These are phyloP conservation scores for Adansonia rubrostipa DNA, from an alignment of 441 rosid genomes.

Conservation along the genomic window DNA sequence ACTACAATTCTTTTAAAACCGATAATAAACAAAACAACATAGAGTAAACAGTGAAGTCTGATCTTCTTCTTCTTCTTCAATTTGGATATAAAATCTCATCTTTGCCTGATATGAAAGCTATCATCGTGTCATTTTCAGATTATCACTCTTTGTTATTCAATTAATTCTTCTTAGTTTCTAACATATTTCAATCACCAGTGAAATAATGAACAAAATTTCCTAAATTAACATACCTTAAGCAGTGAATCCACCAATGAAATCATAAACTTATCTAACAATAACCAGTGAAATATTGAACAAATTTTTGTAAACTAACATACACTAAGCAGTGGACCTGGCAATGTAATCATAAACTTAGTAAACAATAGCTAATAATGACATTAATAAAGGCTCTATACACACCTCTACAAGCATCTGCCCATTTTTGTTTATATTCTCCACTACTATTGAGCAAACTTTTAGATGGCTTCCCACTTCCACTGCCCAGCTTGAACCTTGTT, in stretches of 20 bases:
- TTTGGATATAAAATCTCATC: not conserved
- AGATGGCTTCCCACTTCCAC: constrained; percentile 94
- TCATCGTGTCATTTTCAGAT: constrained; percentile 5
- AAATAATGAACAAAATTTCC: not conserved
- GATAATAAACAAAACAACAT: constrained; percentile 1
- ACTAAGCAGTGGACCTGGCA: not conserved
- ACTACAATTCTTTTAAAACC: constrained; percentile 27
- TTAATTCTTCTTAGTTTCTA: not conserved
- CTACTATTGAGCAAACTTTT: constrained; percentile 82
- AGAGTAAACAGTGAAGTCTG: not conserved
- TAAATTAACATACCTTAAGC: not conserved
- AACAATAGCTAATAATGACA: constrained; percentile 9
- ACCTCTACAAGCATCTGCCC: constrained; percentile 97
- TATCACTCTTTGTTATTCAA: not conserved
- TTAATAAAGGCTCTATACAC: constrained; percentile 21
- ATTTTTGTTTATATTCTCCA: constrained; percentile 81
- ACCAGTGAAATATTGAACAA: not conserved
- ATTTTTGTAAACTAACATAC: not conserved
- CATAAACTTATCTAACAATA: constrained; percentile 5
- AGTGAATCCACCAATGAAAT: constrained; percentile 6
- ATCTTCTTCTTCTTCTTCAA: not conserved
- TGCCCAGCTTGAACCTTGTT: constrained; percentile 91
- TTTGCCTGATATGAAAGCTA: not conserved
- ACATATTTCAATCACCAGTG: not conserved
- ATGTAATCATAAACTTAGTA: constrained; percentile 20